Conservation (phyloP, 2,329 filamentous ascomycete genomes). For the Trichoderma endophyticum region DNA sequence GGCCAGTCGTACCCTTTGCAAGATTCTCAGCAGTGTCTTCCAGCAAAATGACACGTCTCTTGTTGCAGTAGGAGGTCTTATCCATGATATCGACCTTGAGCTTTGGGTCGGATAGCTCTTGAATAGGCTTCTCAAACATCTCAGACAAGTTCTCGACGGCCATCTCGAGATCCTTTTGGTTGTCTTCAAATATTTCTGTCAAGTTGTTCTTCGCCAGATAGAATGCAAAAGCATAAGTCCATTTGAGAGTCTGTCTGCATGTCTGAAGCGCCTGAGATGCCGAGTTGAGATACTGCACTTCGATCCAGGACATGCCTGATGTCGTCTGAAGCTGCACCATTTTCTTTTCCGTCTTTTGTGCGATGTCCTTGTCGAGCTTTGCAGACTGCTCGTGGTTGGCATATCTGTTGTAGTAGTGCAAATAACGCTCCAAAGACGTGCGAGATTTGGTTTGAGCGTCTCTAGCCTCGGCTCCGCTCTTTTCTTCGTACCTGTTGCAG, state of each 20-base stretch:
- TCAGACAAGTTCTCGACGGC: conserved; percentile 95
- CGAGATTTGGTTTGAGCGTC: conserved; percentile 90
- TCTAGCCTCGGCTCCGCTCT: conserved; percentile 83
- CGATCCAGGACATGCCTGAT: conserved; percentile 97
- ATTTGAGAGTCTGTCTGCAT: conserved; percentile 97
- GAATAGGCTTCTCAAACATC: conserved; percentile 98
- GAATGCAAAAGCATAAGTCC: conserved; percentile 98
- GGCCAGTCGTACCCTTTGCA: conserved; percentile 63
- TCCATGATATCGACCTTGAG: conserved; percentile 98
- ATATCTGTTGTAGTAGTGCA: conserved; percentile 99
- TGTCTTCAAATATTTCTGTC: conserved; percentile 97
- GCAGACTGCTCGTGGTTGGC: conserved; percentile 98
- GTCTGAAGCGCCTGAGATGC: conserved; percentile 92
- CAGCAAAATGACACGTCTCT: conserved; percentile 81
- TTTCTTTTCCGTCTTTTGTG: conserved; percentile 95
- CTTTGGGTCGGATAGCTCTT: conserved; percentile 79
- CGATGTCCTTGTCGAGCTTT: conserved; percentile 93
- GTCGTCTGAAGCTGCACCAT: conserved; percentile 94
- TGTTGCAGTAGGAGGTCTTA: conserved; percentile 96
- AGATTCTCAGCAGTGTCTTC: conserved; percentile 92
- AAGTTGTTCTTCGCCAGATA: conserved; percentile 95
- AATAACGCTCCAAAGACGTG: conserved; percentile 88
- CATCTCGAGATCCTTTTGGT: conserved; percentile 97
- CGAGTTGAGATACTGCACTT: conserved; percentile 93
- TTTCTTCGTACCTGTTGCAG: conserved; percentile 96